Conservation (phyloP, 805 yeast genomes). For the Tetrapisispora iriomotensis region DNA sequence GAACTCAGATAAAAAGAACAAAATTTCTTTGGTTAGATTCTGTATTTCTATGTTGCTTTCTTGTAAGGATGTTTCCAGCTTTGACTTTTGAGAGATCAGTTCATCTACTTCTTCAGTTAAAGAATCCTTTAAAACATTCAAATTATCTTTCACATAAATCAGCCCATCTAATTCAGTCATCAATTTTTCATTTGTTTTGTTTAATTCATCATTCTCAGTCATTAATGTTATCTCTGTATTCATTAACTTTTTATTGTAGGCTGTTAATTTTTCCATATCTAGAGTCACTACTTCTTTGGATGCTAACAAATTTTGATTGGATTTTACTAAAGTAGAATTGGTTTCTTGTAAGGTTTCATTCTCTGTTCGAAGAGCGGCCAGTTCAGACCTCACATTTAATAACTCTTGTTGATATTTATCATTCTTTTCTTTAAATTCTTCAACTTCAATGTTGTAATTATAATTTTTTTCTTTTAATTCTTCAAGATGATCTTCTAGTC, state of each 20-base stretch:
- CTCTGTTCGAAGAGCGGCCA: too few relatives aligned
- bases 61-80: not conserved
- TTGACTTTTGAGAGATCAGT: not conserved
- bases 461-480: not conserved
- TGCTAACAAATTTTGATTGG: not conserved
- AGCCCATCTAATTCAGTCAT: not conserved
- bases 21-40: not conserved
- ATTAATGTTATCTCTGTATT: not conserved
- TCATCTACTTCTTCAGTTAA: not conserved
- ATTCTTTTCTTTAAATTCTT: not conserved
- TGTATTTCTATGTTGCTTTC: not conserved
- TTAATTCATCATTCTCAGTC: not conserved
- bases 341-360: not conserved
- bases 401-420: too few relatives aligned
- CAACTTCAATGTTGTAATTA: not conserved
- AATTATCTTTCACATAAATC: not conserved
- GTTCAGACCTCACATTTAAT: too few relatives aligned
- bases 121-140: not conserved
- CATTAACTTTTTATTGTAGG: not conserved
- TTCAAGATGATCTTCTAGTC: not conserved
- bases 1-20: not conserved
- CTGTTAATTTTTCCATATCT: not conserved
- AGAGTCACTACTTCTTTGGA: not conserved
- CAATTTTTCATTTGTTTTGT: not conserved
- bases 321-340: not conserved